Evolutionary conservation across 805 yeast species (phyloP).

Genomic region (Hanseniaspora valbyensis): DNA sequence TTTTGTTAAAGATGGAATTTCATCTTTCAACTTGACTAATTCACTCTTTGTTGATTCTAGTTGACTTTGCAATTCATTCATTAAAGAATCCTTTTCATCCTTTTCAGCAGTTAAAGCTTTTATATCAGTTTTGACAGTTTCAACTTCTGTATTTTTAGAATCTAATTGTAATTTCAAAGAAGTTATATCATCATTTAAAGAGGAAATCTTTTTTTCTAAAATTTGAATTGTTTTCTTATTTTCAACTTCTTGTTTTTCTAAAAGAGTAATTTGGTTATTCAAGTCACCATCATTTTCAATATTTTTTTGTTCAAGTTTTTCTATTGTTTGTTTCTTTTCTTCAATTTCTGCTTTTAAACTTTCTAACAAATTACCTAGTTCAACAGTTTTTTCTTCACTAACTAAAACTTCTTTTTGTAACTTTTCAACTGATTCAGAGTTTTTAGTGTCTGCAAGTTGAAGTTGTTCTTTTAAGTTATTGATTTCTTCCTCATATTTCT

Average conservation of each 20-base stretch:
- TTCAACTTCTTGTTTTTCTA: background rate
- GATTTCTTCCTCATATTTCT: no score
- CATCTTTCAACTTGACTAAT: no score
- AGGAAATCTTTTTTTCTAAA: background rate
- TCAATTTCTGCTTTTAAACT: background rate
- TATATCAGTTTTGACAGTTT: background rate
- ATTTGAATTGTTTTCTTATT: no score
- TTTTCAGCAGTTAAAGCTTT: background rate
- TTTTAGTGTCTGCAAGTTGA: background rate
- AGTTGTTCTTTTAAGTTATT: constrained; percentile 4
- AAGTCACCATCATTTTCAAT: background rate
- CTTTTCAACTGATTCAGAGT: background rate
- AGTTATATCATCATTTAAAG: background rate
- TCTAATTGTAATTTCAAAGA: background rate
- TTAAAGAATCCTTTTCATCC: constrained; percentile 14
- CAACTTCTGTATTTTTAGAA: background rate
- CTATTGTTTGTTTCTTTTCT: constrained; percentile 11
- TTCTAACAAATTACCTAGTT: background rate
- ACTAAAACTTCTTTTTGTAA: background rate
- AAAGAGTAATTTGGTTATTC: background rate
- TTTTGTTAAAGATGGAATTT: no score
- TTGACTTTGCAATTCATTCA: constrained; percentile 15
- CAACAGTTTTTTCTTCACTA: background rate
- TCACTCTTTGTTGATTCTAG: background rate
- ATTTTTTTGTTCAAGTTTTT: background rate